Percentiles rank a stretch among this genome's conserved stretches.
Evolutionary conservation across 345 rosid species (phyloP).

Genomic region (Salix koriyanagi): DNA sequence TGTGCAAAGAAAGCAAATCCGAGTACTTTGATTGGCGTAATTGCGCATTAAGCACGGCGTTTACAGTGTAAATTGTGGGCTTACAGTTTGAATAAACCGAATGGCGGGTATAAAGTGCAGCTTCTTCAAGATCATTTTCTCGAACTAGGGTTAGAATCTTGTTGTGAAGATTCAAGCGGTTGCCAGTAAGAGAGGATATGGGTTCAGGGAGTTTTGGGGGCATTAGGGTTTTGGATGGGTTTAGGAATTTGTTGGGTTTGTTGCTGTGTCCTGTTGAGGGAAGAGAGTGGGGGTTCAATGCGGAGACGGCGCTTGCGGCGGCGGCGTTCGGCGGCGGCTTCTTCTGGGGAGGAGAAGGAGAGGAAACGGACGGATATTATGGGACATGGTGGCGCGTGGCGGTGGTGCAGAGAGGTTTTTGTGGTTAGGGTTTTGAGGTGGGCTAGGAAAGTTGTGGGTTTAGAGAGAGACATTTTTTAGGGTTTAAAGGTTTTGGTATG

Average conservation of each 20-base stretch:
- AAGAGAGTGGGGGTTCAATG: conserved; percentile 72
- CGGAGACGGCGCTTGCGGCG: conserved; percentile 85
- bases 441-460: conserved; percentile 37
- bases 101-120: conserved; percentile 84
- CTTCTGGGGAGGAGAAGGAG: conserved; percentile 75
- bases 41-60: conserved; percentile 77
- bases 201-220: conserved; percentile 86
- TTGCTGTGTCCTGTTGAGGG: conserved; percentile 53
- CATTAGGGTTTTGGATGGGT: conserved; percentile 77
- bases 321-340: conserved; percentile 89
- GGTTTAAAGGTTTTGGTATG: neutral
- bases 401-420: conserved; percentile 23
- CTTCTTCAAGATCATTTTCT: conserved; percentile 80
- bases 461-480: conserved; percentile 50
- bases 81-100: conserved; percentile 91
- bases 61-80: conserved; percentile 80
- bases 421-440: conserved; percentile 43
- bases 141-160: conserved; percentile 63
- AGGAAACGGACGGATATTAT: conserved; percentile 39
- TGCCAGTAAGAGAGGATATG: conserved; percentile 59
- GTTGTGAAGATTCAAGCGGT: conserved; percentile 82
- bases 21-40: conserved; percentile 74
- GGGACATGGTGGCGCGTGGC: conserved; percentile 1
- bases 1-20: conserved; percentile 67
- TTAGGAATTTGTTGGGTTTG: conserved; percentile 37